phyloP scores from a whole-genome alignment of 1,139 yeast species.

The Candida sanyaensis region DNA sequence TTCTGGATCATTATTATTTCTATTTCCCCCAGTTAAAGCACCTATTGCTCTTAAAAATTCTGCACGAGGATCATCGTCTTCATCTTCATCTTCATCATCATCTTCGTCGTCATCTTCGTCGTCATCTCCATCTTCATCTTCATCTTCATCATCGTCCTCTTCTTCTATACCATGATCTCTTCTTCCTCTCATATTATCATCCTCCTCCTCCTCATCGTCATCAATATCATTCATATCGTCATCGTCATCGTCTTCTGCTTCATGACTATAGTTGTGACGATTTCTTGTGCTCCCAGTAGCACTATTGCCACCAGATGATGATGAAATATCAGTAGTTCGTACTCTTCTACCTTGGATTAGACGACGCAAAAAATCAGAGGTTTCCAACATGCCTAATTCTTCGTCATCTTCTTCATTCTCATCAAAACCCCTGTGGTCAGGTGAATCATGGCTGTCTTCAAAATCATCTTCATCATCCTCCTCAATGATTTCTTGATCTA shows the following conservation, averaged over 20 bases:
- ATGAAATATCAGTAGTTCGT: constrained; percentile 13
- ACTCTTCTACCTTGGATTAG: constrained; percentile 20
- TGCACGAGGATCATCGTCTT: constrained; percentile 25
- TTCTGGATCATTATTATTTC: constrained; percentile 1
- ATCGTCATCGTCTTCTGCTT: constrained; percentile 15
- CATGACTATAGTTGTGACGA: constrained; percentile 13
- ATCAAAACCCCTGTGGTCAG: constrained; percentile 16
- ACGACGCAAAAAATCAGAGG: constrained; percentile 27
- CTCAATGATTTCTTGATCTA: constrained; percentile 9
- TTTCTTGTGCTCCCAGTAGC: neutral
- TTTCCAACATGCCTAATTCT: constrained; percentile 24
- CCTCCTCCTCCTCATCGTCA: constrained; percentile 13
- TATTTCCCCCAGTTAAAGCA: constrained; percentile 18
- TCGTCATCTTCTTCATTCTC: constrained; percentile 22
- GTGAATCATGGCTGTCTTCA: constrained; percentile 21
- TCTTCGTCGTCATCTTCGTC: constrained; percentile 21
- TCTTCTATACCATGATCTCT: constrained; percentile 21
- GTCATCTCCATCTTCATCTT: constrained; percentile 15
- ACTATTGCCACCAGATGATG: neutral
- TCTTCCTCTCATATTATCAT: constrained; percentile 17
- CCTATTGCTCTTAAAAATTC: constrained; percentile 32
- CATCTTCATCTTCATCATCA: constrained; percentile 20
- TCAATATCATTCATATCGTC: constrained; percentile 10
- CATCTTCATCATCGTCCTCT: constrained; percentile 8
- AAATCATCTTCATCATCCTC: constrained; percentile 17